Evolutionary conservation across 495 filamentous ascomycete genomes (phyloP).

Genomic region (Rhizodiscina lignyota): DNA sequence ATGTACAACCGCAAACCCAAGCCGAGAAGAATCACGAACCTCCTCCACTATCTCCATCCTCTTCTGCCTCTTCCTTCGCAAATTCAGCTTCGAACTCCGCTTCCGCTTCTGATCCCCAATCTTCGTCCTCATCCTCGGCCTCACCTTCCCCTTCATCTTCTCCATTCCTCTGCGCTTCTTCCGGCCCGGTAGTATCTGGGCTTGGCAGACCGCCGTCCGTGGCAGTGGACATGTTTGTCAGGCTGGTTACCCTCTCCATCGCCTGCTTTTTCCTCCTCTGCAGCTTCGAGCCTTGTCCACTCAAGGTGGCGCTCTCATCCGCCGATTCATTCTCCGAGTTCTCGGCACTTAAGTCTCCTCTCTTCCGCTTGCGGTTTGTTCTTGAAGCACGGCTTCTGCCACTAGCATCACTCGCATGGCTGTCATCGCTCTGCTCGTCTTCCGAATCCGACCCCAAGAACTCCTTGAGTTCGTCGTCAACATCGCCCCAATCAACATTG

Average conservation of each 20-base stretch:
- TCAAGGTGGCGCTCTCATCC: constrained; percentile 32
- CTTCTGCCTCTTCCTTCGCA: neutral
- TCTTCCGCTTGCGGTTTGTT: constrained; percentile 12
- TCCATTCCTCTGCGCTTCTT: constrained; percentile 27
- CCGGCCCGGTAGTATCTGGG: constrained; percentile 31
- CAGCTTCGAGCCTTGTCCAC: constrained; percentile 28
- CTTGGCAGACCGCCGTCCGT: constrained; percentile 20
- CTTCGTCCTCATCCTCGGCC: constrained; percentile 24
- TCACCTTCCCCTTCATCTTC: constrained; percentile 12
- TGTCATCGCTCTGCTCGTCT: constrained; percentile 18
- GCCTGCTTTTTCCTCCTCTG: constrained; percentile 25
- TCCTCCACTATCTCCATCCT: no score
- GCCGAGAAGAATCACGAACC: no score
- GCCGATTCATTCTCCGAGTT: constrained; percentile 22
- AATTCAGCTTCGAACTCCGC: neutral
- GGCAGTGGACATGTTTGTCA: constrained; percentile 20
- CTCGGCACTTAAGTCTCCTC: constrained; percentile 16
- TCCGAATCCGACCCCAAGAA: constrained; percentile 49
- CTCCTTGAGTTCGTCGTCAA: constrained; percentile 61
- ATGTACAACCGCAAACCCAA: no score
- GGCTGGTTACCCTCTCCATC: constrained; percentile 21
- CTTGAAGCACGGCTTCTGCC: neutral
- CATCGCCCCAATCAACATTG: constrained; percentile 41
- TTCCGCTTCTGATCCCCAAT: constrained; percentile 45
- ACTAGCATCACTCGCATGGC: constrained; percentile 3